Evolutionary conservation across 2,329 filamentous ascomycete genomes (phyloP).

Genomic region (Lecanicillium sp.): DNA sequence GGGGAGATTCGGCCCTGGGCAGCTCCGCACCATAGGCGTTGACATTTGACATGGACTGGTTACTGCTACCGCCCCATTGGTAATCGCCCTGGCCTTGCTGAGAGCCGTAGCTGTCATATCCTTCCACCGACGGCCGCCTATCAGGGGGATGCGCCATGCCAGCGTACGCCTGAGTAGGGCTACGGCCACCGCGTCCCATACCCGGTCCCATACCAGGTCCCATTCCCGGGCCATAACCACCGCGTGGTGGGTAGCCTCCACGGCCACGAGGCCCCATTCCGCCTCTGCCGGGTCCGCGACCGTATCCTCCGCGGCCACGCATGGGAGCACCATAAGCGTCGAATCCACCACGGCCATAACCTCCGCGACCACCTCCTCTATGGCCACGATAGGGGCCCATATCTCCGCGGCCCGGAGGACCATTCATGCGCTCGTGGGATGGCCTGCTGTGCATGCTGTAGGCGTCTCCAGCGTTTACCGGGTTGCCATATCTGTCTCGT

Average conservation of each 20-base stretch:
- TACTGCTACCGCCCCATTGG: conserved; percentile 12
- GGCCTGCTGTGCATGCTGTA: conserved; percentile 39
- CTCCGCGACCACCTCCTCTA: conserved; percentile 36
- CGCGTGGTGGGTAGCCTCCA: conserved; percentile 2
- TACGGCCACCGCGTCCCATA: conserved; percentile 20
- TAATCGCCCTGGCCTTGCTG: conserved; percentile 26
- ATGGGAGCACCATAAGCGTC: conserved; percentile 34
- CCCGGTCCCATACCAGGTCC: conserved; percentile 2
- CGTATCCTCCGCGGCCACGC: conserved; percentile 27
- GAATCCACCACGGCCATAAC: conserved; percentile 44
- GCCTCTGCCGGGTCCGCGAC: conserved; percentile 8
- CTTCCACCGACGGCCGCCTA: conserved; percentile 26
- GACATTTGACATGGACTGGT: conserved; percentile 27
- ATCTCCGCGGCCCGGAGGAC: conserved; percentile 45
- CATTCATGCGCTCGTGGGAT: conserved; percentile 36
- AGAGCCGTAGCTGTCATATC: conserved; percentile 30
- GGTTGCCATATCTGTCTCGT: conserved; percentile 59
- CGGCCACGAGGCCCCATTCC: conserved; percentile 5
- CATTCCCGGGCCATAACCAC: conserved; percentile 6
- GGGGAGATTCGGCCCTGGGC: conserved; percentile 55
- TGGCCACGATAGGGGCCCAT: conserved; percentile 24
- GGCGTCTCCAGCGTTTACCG: conserved; percentile 32
- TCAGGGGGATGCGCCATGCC: conserved; percentile 25
- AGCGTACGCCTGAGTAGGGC: conserved; percentile 19
- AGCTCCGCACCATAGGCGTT: conserved; percentile 38